Base-by-base conservation (phyloP, 805 yeast genomes). In the Yarrowia yakushimensis region DNA sequence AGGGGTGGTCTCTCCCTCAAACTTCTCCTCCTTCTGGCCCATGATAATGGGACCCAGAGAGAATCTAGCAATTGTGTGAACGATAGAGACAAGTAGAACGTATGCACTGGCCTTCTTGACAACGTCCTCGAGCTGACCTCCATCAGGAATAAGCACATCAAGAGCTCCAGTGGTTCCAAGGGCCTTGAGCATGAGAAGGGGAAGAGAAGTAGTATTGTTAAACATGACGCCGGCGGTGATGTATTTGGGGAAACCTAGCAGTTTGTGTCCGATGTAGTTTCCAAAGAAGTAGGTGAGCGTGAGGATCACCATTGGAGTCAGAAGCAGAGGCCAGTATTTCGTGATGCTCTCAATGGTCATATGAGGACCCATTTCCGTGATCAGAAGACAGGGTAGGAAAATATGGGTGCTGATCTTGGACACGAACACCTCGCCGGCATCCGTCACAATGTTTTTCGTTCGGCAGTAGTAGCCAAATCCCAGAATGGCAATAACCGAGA, bases 331-430 rank as follows among this genome's bases (percentile, higher is more conserved):
- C 67, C 68, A 65, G 46, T 62, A 60, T 18, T 59, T 34, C 3
- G 37, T 57, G 18, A 66, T 31, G 13, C 66, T 63, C 33, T 66
- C 59, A 7, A 64, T 34, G 13, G 68, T 64, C 33, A 66, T 45
- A 23, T 39, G 63, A 7, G 68, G 67, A 12, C 68, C 68, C 68
- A 66, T 65, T 13, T 63, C 66, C 10, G 68, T 66, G 31, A 66
- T 41, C 13, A 66, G 55, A 50, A 66, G 36, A 23, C 63, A 50
- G 11, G 68, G 68, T 45, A 66, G 42, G 39, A 66, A 66, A 18
- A 66, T 42, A 41, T 63, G 43, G 34, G 67, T 67, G 18, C 67
- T 65, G 27, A 66, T 33, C 42, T 41, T 42, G 20, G 68, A 66
- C 10, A 66, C 54, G 13, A 62, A 37, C n/a, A 22, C 25, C 41